Evolutionary conservation across 2,329 filamentous ascomycete genomes (phyloP), one percentile per base, ranked within the genome.

Genomic region (Penicillium polonicum): DNA sequence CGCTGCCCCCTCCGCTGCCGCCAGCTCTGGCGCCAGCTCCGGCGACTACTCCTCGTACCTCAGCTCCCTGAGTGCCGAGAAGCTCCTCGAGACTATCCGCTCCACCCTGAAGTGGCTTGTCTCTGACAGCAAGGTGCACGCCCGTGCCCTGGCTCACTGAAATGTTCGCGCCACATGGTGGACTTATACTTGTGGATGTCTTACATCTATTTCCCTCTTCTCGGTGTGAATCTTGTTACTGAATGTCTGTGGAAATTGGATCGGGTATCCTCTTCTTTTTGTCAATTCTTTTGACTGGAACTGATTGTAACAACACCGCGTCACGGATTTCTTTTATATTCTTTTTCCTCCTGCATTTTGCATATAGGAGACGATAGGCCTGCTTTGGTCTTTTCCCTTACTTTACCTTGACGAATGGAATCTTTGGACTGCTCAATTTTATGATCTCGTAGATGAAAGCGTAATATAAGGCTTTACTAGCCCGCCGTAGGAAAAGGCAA

Each of bases 21-120:
- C 58, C 13, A 50, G 45, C 54, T 49, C 61, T 25, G 57, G 44
- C 27, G 9, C 27, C 27, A 29, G 31, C 31, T 33, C 31, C 51
- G 59, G 60, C 55, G 63, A 65, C 56, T 64, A 60, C 56, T 62
- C 60, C 31, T 59, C 65, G 13, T 73, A 71, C 62, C 70, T 73
- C 55, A 65, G 61, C 64, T 70, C 70, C 44, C 60, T 73, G 55
- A 70, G 62, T 50, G 65, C 71, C 27, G 67, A 70, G 4, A 61
- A 72, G 62, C 65, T 72, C 59, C 62, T 73, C 58, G 65, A 50
- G 54, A 39, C 68, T 19, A 57, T 73, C 50, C 68, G 65, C 51
- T 55, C 70, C 55, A 73, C 71, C 31, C 44, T 71, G 45, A 67
- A 65, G 57, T 73, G 71, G 71, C 61, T 73, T 48, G 65, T 71